These are phyloP conservation scores for Plasmodium adleri DNA, from an alignment of 169 alveolate species.

Conservation along the genomic window DNA sequence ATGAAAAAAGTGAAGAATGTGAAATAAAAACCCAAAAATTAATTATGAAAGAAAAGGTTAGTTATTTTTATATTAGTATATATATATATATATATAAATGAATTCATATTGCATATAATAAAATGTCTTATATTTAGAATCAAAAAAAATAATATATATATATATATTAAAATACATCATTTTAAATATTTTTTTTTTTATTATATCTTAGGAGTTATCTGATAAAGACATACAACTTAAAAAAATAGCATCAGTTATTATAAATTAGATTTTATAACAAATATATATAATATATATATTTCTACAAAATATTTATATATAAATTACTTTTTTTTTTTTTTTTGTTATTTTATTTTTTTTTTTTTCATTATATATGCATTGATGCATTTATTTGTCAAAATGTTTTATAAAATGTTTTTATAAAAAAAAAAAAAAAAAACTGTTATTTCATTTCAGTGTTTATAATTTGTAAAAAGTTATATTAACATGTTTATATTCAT, in stretches of 20 bases:
- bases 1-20: conserved; percentile 75
- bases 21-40: conserved; percentile 75
- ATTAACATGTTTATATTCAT: conserved; percentile 14
- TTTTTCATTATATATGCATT: conserved; percentile 63
- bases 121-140: neutral
- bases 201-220: conserved; percentile 58
- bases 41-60: conserved; percentile 75
- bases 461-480: conserved; percentile 34
- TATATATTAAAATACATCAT: neutral
- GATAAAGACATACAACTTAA: conserved; percentile 75
- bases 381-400: conserved; percentile 77
- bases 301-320: conserved; percentile 7
- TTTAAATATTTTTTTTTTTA: neutral
- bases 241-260: conserved; percentile 76
- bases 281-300: conserved; percentile 21
- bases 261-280: conserved; percentile 35
- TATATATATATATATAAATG: neutral
- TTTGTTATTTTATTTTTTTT: conserved; percentile 8
- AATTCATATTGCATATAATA: neutral
- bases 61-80: conserved; percentile 2
- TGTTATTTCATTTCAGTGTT: conserved; percentile 3
- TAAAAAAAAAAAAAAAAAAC: conserved; percentile 25
- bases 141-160: neutral
- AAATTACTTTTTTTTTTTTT: conserved; percentile 44
- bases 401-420: conserved; percentile 31